These are phyloP conservation scores for Aspergillus sp. DNA, from an alignment of 2,329 filamentous ascomycete genomes.

Conservation along the genomic window DNA sequence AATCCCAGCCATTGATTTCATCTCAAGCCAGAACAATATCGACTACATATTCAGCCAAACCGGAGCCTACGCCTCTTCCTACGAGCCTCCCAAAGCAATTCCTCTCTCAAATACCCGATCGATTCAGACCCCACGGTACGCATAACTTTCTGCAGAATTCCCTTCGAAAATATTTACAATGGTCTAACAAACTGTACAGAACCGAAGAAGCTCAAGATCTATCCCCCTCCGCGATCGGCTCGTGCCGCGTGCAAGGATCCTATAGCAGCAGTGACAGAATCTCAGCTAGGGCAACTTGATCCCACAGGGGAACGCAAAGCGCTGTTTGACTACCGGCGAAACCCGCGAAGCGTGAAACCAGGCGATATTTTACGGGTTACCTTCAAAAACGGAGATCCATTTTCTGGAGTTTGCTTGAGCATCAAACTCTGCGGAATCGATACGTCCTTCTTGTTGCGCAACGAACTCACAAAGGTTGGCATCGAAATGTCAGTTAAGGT, in stretches of 20 bases:
- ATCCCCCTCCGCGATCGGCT: constrained; percentile 48
- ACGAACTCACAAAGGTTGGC: constrained; percentile 79
- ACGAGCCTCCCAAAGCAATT: constrained; percentile 43
- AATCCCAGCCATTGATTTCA: constrained; percentile 54
- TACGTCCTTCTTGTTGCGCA: constrained; percentile 81
- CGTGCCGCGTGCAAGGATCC: constrained; percentile 55
- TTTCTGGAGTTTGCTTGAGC: constrained; percentile 82
- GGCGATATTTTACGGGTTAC: constrained; percentile 93
- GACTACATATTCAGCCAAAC: constrained; percentile 47
- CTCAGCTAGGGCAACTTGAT: constrained; percentile 75
- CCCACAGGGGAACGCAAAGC: constrained; percentile 77
- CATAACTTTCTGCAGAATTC: neutral
- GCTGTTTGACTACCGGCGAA: constrained; percentile 72
- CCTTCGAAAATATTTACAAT: neutral
- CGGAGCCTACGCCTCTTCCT: constrained; percentile 41
- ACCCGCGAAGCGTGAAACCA: constrained; percentile 74
- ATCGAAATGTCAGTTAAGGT: constrained; percentile 99
- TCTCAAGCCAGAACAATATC: constrained; percentile 53
- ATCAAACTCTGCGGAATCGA: constrained; percentile 87
- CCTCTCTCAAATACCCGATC: constrained; percentile 42
- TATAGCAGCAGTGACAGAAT: constrained; percentile 63
- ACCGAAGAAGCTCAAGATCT: constrained; percentile 53
- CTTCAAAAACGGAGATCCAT: constrained; percentile 81
- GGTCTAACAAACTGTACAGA: constrained; percentile 23
- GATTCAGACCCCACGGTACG: constrained; percentile 40